A percentile compares a stretch with the other conserved stretches of the same genome.
These are phyloP conservation scores for Coccomyxa sp. DNA, from an alignment of 139 green algal genomes.

Conservation along the genomic window DNA sequence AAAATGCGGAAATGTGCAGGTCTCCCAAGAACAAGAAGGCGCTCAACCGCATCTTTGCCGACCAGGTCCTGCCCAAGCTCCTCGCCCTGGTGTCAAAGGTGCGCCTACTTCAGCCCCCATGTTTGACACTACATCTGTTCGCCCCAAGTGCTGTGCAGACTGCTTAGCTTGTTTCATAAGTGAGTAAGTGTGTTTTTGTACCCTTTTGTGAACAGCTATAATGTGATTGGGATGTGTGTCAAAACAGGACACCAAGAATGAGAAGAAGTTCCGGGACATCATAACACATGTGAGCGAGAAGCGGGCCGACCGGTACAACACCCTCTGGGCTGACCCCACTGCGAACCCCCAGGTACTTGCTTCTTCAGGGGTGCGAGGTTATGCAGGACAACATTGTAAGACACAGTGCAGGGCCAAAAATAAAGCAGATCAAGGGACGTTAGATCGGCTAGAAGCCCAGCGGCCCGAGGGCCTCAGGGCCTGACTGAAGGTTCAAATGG, in stretches of 20 bases:
- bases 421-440: background rate
- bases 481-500: no score
- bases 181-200: no score
- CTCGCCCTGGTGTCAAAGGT: conserved; percentile 2
- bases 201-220: no score
- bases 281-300: background rate
- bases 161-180: no score
- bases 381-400: no score
- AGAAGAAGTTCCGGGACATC: background rate
- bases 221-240: no score
- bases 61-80: background rate
- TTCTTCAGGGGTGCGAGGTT: background rate
- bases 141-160: no score
- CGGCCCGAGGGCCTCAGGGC: no score
- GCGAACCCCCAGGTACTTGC: background rate
- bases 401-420: background rate
- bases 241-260: background rate
- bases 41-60: background rate
- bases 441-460: no score
- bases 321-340: background rate
- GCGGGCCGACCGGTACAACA: background rate
- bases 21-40: background rate
- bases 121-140: no score
- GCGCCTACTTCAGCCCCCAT: background rate
- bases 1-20: no score